Evolutionary conservation across 768 basidiomycete genomes (phyloP).

Genomic region (Pleurotus djamor): DNA sequence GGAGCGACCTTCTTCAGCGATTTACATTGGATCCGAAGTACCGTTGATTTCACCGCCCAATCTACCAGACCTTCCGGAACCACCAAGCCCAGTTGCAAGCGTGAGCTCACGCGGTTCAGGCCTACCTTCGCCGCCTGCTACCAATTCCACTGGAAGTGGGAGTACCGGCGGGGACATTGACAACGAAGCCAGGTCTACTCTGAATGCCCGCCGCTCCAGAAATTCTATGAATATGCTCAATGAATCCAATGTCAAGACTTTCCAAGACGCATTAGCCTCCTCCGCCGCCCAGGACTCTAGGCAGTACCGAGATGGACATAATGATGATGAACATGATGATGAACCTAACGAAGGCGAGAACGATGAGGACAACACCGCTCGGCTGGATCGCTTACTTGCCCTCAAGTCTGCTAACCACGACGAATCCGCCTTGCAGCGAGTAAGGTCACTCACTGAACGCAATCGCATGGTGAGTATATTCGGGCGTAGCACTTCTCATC

Average conservation of each 20-base stretch:
- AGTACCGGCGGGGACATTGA: constrained; percentile 63
- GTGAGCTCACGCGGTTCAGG: constrained; percentile 54
- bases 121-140: constrained; percentile 80
- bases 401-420: constrained; percentile 46
- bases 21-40: constrained; percentile 48
- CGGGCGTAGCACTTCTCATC: neutral
- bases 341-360: constrained; percentile 43
- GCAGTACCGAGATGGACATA: constrained; percentile 27
- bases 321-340: constrained; percentile 48
- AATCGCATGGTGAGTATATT: constrained; percentile 63
- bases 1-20: constrained; percentile 60
- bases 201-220: constrained; percentile 20
- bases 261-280: constrained; percentile 17
- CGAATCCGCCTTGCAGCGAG: constrained; percentile 59
- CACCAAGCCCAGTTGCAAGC: constrained; percentile 57
- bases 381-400: constrained; percentile 31
- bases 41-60: constrained; percentile 33
- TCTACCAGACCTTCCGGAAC: constrained; percentile 70
- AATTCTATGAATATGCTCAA: constrained; percentile 32
- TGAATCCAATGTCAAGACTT: constrained; percentile 33
- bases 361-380: constrained; percentile 65
- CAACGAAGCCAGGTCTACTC: neutral
- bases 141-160: constrained; percentile 82
- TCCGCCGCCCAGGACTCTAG: neutral
- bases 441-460: constrained; percentile 66